Base-by-base conservation (phyloP, 768 basidiomycete genomes). In the Mycena metata region DNA sequence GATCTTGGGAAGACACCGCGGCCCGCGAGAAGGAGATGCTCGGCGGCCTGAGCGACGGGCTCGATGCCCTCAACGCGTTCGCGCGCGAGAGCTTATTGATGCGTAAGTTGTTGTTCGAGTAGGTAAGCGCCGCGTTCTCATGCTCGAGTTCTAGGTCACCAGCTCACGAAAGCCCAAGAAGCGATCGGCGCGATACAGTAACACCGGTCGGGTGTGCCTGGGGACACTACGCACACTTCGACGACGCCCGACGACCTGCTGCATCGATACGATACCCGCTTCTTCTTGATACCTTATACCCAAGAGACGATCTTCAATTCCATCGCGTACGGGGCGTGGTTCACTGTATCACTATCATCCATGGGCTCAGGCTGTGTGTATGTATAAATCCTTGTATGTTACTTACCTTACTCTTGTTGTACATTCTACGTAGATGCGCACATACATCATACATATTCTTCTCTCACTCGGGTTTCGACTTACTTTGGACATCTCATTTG, bases 141-240 rank as follows among this genome's bases (percentile, higher is more conserved):
- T 55, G 30, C 11, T 30, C n/a, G n/a, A n/a, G 11, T 51, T 58
- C 16, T 69, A 85, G 76, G 76, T 82, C 51, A 81, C 77, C 65
- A 85, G 75, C 76, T 84, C 47, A 79, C 78, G 66, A 83, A 83
- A 70, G 79, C 83, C 50, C 83, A 85, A 70, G 84, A 86, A 67
- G 82, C 84, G 30, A 33, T 19, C 30, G 45, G 45, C 6, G 30
- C 30, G 21, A 2, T 47, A 16, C 30, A 33, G 21, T 45, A 16
- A 24, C 24, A 16, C 39, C 30, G 30, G 30, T n/a, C n/a, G n/a
- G n/a, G n/a, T n/a, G n/a, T n/a, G n/a, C n/a, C n/a, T n/a, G n/a
- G n/a, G n/a, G n/a, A n/a, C n/a, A n/a, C n/a, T n/a, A n/a, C n/a
- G n/a, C n/a, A n/a, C n/a, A n/a, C n/a, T n/a, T n/a, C n/a, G n/a